Evolutionary conservation across 2,329 filamentous ascomycete genomes (phyloP), one percentile per base, ranked within the genome.

Genomic region (Cladosporium phlei): DNA sequence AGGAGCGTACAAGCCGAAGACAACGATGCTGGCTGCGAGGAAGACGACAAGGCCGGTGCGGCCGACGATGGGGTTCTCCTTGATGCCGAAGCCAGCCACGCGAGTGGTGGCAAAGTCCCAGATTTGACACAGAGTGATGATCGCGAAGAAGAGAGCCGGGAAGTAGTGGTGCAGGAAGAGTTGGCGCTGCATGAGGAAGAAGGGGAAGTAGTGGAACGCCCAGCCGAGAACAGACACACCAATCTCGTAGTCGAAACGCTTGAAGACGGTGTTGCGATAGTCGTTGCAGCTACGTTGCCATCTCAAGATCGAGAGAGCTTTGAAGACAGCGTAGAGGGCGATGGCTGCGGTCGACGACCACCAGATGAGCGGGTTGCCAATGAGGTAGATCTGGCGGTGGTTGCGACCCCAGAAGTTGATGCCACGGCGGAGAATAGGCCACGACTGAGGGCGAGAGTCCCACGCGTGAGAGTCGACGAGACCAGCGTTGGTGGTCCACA

Each of bases 321-420:
- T 97, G 78, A 97, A 91, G 19, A 82, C 62, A 27, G 83, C 68
- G 65, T 95, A 98, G 29, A 89, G 65, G 22, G 73, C 78, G 54
- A 98, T 80, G 14, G 89, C 84, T 7, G 82, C 72, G 11, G 87
- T 91, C 5, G 88, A 89, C 24, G 82, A 83, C 84, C 87, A 97
- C 93, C 93, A 98, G 57, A 97, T 85, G 48, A 96, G 69, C 2
- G 90, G 90, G 68, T 98, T 97, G 46, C 93, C 93, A 47, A 96
- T 83, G 16, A 98, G 83, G 68, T 98, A 98, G 58, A 98, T 89
- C 66, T 98, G 93, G 51, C 89, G 88, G 67, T 95, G 78, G 61
- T 96, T 79, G 61, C 86, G 89, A 55, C 91, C 89, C 93, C 93
- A 98, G 77, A 98, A 98, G 74, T 98, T 98, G 77, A 98, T 98